These are phyloP conservation scores for Hysterangium stoloniferum DNA, from an alignment of 768 basidiomycete genomes.

Conservation along the genomic window DNA sequence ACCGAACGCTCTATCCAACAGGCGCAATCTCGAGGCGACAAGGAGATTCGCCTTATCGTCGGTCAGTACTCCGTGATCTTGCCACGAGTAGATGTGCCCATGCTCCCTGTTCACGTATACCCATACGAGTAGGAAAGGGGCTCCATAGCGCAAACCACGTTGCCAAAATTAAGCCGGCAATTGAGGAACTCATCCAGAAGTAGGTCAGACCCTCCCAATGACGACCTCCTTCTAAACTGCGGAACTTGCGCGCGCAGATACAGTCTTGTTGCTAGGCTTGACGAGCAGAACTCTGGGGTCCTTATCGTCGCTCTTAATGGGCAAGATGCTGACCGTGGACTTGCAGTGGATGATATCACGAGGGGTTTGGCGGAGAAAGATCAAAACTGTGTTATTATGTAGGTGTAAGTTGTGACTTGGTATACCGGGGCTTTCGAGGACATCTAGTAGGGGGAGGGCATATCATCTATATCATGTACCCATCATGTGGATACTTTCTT, in stretches of 20 bases:
- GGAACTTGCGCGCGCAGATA: conserved; percentile 38
- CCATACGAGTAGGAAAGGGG: conserved; percentile 59
- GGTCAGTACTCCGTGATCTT: conserved; percentile 39
- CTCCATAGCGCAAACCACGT: conserved; percentile 69
- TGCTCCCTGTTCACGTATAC: neutral
- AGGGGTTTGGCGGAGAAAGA: conserved; percentile 43
- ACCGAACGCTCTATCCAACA: conserved; percentile 64
- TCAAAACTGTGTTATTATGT: conserved; percentile 66
- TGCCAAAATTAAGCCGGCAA: conserved; percentile 88
- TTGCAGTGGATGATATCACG: conserved; percentile 52
- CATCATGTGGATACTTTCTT: too few species aligned
- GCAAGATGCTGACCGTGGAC: conserved; percentile 30
- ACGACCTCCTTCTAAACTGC: neutral
- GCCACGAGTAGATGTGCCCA: neutral
- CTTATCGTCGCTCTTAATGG: conserved; percentile 67
- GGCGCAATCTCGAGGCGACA: conserved; percentile 55
- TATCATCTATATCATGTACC: too few species aligned
- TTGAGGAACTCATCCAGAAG: conserved; percentile 82
- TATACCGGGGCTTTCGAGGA: too few species aligned
- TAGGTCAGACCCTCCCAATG: conserved; percentile 26
- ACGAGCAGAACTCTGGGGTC: conserved; percentile 78
- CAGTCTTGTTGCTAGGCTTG: conserved; percentile 61
- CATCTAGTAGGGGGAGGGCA: too few species aligned
- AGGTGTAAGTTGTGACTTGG: too few species aligned
- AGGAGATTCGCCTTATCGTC: conserved; percentile 73